phyloP scores from a whole-genome alignment of 768 basidiomycete genomes.

The Auriscalpium orientale region DNA sequence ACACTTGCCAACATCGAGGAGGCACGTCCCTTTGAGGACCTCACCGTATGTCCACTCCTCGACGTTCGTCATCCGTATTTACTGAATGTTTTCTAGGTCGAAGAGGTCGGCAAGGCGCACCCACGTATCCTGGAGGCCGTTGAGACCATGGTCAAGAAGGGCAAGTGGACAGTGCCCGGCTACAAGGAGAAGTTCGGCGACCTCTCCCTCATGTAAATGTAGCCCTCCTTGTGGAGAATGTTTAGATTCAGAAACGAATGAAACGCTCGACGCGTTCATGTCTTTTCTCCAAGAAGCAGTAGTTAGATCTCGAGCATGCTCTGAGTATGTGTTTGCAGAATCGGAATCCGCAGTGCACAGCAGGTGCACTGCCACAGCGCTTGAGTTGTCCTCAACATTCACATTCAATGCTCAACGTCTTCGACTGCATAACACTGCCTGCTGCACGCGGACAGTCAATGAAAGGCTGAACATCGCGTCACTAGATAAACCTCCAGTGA shows the following conservation, averaged over 20 bases:
- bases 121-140: conserved; percentile 88
- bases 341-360: no score
- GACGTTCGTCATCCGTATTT: background rate
- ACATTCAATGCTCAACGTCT: no score
- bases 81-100: conserved; percentile 40
- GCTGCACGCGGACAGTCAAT: no score
- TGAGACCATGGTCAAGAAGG: conserved; percentile 93
- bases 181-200: conserved; percentile 98
- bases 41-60: conserved; percentile 59
- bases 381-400: no score
- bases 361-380: no score
- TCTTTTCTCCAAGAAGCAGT: background rate
- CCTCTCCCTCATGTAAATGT: conserved; percentile 75
- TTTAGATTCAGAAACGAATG: background rate
- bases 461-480: no score
- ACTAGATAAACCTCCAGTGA: no score
- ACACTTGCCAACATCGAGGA: conserved; percentile 97
- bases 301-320: background rate
- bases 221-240: background rate
- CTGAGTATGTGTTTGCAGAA: background rate
- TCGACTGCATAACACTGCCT: no score
- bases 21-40: conserved; percentile 93
- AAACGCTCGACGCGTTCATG: background rate
- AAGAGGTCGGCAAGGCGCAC: conserved; percentile 87
- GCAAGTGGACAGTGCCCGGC: conserved; percentile 96